Evolutionary conservation across 2,329 filamentous ascomycete species (phyloP).

Genomic region (Fusarium chuoi): DNA sequence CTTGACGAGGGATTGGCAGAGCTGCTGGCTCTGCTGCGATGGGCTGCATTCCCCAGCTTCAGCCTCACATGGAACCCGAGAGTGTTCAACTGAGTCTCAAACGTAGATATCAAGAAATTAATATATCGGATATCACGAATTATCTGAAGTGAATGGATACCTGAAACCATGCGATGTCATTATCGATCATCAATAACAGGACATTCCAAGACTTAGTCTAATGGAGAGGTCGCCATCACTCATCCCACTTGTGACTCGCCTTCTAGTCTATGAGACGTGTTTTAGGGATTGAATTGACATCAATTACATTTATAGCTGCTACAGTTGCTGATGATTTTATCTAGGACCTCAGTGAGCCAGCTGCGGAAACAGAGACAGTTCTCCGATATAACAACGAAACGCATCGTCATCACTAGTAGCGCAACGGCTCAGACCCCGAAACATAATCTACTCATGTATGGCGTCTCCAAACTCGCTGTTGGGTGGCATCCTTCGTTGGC

Average conservation of each 20-base stretch:
- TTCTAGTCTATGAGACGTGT: too few relatives aligned
- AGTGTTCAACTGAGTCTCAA: too few relatives aligned
- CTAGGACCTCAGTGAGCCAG: not conserved
- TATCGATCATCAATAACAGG: not conserved
- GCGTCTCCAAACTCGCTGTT: not conserved
- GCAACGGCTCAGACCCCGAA: accelerated
- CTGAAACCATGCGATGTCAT: not conserved
- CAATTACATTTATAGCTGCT: not conserved
- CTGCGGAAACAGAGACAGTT: too few relatives aligned
- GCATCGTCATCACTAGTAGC: not conserved
- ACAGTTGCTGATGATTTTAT: not conserved
- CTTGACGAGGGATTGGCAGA: not conserved
- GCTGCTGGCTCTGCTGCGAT: not conserved
- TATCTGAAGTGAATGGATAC: too few relatives aligned
- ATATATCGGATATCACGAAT: too few relatives aligned
- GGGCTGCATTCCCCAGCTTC: not conserved
- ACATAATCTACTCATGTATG: too few relatives aligned
- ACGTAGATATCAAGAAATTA: too few relatives aligned
- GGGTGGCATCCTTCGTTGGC: too few relatives aligned
- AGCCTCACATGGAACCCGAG: too few relatives aligned
- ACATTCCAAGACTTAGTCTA: too few relatives aligned
- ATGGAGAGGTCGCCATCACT: not conserved
- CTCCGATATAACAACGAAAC: not conserved
- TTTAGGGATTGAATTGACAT: not conserved
- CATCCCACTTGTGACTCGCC: too few relatives aligned